phyloP scores from a whole-genome alignment of 352 stramenopile genomes.

The Globisporangium megalacanthum region DNA sequence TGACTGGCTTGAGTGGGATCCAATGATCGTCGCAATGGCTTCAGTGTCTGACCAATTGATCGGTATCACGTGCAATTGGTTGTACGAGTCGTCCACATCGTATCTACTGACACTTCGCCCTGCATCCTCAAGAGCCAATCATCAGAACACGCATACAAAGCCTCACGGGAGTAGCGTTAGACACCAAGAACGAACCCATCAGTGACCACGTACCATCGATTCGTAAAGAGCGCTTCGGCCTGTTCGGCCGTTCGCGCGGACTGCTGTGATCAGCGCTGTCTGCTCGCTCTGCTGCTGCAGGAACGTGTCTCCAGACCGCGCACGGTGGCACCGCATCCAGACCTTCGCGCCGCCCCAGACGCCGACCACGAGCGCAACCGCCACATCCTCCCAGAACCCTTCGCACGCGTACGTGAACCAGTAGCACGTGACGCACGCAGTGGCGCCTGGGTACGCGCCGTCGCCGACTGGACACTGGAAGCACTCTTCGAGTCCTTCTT shows the following conservation, averaged over 20 bases:
- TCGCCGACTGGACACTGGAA: constrained; percentile 27
- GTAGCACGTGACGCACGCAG: constrained; percentile 33
- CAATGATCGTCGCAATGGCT: not conserved
- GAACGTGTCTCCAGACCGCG: constrained; percentile 24
- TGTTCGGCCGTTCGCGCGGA: constrained; percentile 47
- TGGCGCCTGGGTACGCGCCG: constrained; percentile 28
- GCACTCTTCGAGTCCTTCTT: constrained; percentile 34
- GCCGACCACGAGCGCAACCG: constrained; percentile 20
- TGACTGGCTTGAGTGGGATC: not conserved
- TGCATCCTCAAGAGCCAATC: not conserved
- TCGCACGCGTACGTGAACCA: constrained; percentile 48
- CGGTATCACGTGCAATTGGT: not conserved
- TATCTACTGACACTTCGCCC: constrained; percentile 23
- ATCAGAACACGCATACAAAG: too few species aligned
- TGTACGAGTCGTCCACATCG: constrained; percentile 11
- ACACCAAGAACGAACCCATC: too few species aligned
- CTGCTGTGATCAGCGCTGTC: constrained; percentile 35
- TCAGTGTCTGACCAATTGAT: not conserved
- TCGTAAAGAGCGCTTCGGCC: constrained; percentile 24
- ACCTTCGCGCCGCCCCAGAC: constrained; percentile 14
- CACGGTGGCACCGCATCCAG: constrained; percentile 24
- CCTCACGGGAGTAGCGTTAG: too few species aligned
- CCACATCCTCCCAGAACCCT: constrained; percentile 53
- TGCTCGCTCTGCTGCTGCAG: constrained; percentile 33
- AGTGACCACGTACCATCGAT: constrained; percentile 29